phyloP scores from a whole-genome alignment of 768 basidiomycete species.

The Crepidotus variabilis region DNA sequence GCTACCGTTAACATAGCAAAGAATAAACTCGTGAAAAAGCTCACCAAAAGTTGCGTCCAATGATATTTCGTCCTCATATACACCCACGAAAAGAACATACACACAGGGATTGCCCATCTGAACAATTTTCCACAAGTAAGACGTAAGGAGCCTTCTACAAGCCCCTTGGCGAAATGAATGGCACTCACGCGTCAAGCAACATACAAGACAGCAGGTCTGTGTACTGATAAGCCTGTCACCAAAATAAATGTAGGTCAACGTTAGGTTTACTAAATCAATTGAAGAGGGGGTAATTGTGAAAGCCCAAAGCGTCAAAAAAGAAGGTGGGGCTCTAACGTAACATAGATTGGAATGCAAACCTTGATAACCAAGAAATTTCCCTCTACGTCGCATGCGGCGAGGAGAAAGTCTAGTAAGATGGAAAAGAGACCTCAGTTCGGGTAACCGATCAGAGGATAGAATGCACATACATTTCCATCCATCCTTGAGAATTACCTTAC shows the following conservation, averaged over 20 bases:
- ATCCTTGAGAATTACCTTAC: constrained; percentile 63
- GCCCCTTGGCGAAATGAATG: neutral
- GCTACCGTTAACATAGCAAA: neutral
- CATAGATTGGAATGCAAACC: constrained; percentile 27
- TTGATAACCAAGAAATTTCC: constrained; percentile 86
- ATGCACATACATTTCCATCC: constrained; percentile 79
- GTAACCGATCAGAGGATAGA: neutral
- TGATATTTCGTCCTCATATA: constrained; percentile 80
- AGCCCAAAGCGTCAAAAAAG: neutral
- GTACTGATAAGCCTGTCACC: constrained; percentile 71
- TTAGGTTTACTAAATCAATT: constrained; percentile 1
- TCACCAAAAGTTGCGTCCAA: constrained; percentile 77
- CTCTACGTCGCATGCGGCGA: constrained; percentile 82
- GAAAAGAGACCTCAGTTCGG: constrained; percentile 1
- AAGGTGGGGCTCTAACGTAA: neutral
- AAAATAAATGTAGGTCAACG: neutral
- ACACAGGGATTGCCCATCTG: constrained; percentile 88
- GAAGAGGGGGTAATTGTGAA: neutral
- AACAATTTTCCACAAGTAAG: neutral
- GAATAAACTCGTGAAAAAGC: constrained; percentile 14
- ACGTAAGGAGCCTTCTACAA: neutral
- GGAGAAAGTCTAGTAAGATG: constrained; percentile 55
- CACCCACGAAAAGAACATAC: constrained; percentile 78
- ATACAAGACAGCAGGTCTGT: constrained; percentile 86
- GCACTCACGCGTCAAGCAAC: constrained; percentile 80